A percentile compares a stretch with the other conserved stretches of the same genome.
Evolutionary conservation across 2,329 filamentous ascomycete species (phyloP).

Genomic region (Zelopaecilomyces penicillatus): DNA sequence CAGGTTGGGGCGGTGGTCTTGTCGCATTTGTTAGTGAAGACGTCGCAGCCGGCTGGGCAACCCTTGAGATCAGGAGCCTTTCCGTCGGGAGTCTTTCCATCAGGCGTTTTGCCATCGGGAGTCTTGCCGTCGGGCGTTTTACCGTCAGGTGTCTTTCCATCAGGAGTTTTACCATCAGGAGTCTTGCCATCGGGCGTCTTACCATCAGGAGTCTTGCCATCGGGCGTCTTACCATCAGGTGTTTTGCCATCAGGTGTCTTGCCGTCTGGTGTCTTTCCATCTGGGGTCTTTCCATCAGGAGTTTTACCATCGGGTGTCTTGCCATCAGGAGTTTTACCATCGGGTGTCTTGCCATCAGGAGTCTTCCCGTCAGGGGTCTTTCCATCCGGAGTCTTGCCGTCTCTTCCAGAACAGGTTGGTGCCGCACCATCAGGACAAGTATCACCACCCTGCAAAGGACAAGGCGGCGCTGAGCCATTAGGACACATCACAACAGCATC

Average conservation of each 20-base stretch:
- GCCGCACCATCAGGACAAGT: background rate
- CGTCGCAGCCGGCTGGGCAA: slow-evolving; percentile 4
- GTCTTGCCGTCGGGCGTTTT: too few relatives aligned
- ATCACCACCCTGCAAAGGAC: background rate
- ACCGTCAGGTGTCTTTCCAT: too few relatives aligned
- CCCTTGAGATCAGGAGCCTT: background rate
- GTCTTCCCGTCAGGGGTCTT: background rate
- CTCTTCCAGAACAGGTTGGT: too few relatives aligned
- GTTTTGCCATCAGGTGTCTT: background rate
- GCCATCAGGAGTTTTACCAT: background rate
- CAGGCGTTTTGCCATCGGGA: too few relatives aligned
- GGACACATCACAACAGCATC: background rate
- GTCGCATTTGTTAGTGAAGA: slow-evolving; percentile 4
- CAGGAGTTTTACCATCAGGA: too few relatives aligned
- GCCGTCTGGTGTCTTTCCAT: background rate
- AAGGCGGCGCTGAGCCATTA: background rate
- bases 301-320: background rate
- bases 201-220: background rate
- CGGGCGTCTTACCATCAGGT: background rate
- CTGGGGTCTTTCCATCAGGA: background rate
- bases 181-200: background rate
- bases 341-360: background rate
- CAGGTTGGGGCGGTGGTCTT: slow-evolving; percentile 7
- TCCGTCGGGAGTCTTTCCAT: background rate
- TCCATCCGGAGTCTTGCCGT: background rate